Base-by-base conservation (phyloP, 1,139 yeast species). In the Saccharomyces hybrid region DNA sequence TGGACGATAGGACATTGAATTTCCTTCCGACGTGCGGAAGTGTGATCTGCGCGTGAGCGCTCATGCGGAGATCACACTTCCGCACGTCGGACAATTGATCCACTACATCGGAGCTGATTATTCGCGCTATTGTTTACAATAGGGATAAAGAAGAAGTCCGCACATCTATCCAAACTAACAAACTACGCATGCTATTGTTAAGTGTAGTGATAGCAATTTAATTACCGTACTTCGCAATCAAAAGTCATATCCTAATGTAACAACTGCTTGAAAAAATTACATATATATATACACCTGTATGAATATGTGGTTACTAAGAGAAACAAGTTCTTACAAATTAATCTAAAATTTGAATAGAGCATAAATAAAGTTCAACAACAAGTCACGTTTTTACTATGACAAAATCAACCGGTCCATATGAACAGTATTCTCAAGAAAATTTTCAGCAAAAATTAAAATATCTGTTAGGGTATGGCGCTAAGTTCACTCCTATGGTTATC, bases 301-400 rank as follows among this genome's bases (percentile, higher is more conserved):
- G 26, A 24, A 4, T 24, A 24, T 24, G 26, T 24, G 26, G 26
- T 24, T 24, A 4, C 4, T 4, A 4, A 24, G 26, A 24, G 26
- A 24, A 24, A 5, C 26, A 5, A 24, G 26, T 24, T 24, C 26
- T 24, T 24, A 24, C 26, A 5, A 4, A 24, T 24, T 24, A 5
- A 24, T 5, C 32, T 16, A 9, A 9, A 9, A 29, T 29, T 29
- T 29, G 12, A 29, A 29, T 29, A 29, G 4, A 9, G 12, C 12
- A 29, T 9, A 29, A 8, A 29, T 4, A 29, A 29, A 12, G 12
- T 32, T 53, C 60, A 42, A 47, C 60, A 42, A 47, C 57, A 50
- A 52, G 58, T 48, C 52, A 27, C 8, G 14, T 46, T 59, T 4
- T 31, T 31, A 31, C 16, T n/a, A 31, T 31, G 34, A 31, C 34